phyloP scores from a whole-genome alignment of 768 basidiomycete genomes.

The Sporobolomyces roseus region DNA sequence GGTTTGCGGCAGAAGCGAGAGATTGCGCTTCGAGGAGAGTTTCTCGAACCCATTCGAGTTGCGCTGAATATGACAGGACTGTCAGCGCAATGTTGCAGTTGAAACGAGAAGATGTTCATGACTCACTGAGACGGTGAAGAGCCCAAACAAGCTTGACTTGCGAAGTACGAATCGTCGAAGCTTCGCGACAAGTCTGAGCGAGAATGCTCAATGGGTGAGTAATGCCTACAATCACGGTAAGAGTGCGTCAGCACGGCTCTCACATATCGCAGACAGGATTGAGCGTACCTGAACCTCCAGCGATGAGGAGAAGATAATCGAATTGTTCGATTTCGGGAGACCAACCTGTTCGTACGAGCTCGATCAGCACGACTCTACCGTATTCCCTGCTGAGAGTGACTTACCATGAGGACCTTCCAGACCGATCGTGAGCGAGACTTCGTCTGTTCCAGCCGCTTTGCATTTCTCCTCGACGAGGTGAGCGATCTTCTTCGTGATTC shows the following conservation, averaged over 20 bases:
- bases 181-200: slow-evolving; percentile 4
- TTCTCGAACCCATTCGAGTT: slow-evolving; percentile 23
- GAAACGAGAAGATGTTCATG: too few relatives aligned
- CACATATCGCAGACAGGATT: too few relatives aligned
- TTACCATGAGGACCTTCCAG: slow-evolving; percentile 36
- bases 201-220: slow-evolving; percentile 24
- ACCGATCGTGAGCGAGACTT: slow-evolving; percentile 14
- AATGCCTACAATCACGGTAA: slow-evolving; percentile 9
- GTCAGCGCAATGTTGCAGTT: not conserved
- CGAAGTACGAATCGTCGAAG: not conserved
- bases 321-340: slow-evolving; percentile 2
- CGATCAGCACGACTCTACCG: too few relatives aligned
- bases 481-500: slow-evolving; percentile 28
- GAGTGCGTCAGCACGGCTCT: not conserved
- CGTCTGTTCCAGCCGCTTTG: not conserved
- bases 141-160: slow-evolving; percentile 30
- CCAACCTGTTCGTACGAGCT: not conserved
- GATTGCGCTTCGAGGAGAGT: slow-evolving; percentile 1
- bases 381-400: too few relatives aligned
- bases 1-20: not conserved
- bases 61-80: not conserved
- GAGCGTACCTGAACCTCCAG: slow-evolving; percentile 29
- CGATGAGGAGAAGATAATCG: slow-evolving; percentile 29
- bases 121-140: slow-evolving; percentile 13
- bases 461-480: not conserved